Base-by-base conservation (phyloP, 805 yeast genomes). In the Ogataea allantospora region DNA sequence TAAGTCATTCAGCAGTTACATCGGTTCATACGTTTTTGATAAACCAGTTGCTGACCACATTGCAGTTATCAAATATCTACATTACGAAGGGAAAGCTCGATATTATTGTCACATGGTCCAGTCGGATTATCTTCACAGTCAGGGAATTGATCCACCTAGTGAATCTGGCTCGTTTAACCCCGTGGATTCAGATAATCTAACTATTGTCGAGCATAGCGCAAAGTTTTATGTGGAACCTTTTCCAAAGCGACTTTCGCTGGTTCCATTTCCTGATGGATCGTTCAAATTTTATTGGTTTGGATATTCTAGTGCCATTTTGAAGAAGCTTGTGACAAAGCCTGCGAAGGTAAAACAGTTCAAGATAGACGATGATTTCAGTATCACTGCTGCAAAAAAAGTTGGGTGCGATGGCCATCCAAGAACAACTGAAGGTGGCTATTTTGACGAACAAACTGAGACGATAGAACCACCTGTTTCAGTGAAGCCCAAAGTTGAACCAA, bases 61-160 rank as follows among this genome's bases (percentile, higher is more conserved):
- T 13, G 64, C 58, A 2, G 63, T 87, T 9, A 70, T 82, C 0
- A 70, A 83, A 44, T 79, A 80, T 12, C 76, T 77, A 42, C 95
- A 85, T 53, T 78, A 78, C 47, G 79, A 77, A 42, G 95, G 95
- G 0, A 78, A 88, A 46, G 68, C 72, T 41, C 83, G 85, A 52
- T 84, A 78, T 48, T 85, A 76, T 58, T 67, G 95, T 27, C 79
- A 83, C 48, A 68, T 79, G 44, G 67, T 80, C 0, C 68, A 70
- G 30, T 54, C 60, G 4, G 62, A 67, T 29, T 71, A 67, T 38
- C 40, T 62, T 12, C 53, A 48, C 14, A 54, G 65, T 11, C 55
- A 65, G 0, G 60, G 60, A 15, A 50, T 11, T 46, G 53, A 2
- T 33, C 40, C 16, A 7, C 17, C 18, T 11, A 29, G 17, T 8